A percentile compares a stretch with the other conserved stretches of the same genome.
phyloP scores from a whole-genome alignment of 2,329 filamentous ascomycete genomes.

The Rosellinia necatrix region DNA sequence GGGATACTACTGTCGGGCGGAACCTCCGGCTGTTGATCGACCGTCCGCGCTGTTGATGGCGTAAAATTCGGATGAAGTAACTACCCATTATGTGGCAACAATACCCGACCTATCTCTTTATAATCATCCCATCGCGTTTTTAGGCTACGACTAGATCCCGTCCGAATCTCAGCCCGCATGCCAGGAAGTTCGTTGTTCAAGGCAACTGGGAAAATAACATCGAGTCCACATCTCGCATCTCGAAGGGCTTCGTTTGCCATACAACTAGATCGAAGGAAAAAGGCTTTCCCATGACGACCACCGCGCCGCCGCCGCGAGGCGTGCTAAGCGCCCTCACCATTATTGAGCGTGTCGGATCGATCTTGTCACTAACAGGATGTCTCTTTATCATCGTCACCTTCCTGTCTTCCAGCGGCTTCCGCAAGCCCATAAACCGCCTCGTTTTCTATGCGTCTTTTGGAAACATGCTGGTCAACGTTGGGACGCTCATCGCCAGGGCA shows the following conservation, averaged over 20 bases:
- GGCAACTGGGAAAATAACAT: not conserved
- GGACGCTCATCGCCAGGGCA: conserved; percentile 71
- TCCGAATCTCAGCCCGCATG: not conserved
- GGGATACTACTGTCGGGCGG: not conserved
- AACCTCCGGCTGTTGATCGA: not conserved
- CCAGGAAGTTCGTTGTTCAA: not conserved
- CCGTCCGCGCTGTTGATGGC: not conserved
- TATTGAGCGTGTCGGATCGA: conserved; percentile 71
- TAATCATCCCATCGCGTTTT: not conserved
- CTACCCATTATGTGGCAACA: conserved; percentile 1
- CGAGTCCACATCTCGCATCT: not conserved
- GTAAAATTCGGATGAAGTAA: conserved; percentile 2
- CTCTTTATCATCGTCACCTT: conserved; percentile 76
- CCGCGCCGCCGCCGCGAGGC: not conserved
- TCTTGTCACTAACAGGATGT: conserved; percentile 72
- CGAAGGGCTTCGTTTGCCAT: not conserved
- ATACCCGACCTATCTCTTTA: not conserved
- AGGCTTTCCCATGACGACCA: not conserved
- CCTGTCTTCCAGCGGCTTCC: conserved; percentile 68
- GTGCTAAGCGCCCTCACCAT: conserved; percentile 58
- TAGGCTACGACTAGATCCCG: not conserved
- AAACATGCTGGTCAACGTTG: conserved; percentile 78
- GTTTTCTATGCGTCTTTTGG: conserved; percentile 85
- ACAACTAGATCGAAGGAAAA: not conserved
- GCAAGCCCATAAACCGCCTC: conserved; percentile 84